Evolutionary conservation across 768 basidiomycete genomes (phyloP).

Genomic region (Lepiota brunneoincarnata): DNA sequence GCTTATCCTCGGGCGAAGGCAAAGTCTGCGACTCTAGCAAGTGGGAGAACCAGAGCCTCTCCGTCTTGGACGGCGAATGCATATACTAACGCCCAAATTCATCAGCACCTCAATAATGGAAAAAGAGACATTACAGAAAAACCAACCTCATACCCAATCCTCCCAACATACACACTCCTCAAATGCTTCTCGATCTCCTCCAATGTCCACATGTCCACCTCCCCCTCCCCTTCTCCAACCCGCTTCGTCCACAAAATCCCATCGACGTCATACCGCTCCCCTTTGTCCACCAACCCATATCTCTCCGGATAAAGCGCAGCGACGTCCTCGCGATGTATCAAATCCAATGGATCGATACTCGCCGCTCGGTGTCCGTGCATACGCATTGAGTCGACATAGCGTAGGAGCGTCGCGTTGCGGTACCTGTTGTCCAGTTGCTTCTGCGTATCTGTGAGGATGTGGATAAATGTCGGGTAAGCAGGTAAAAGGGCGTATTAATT

Average conservation of each 20-base stretch:
- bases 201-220: slow-evolving; percentile 57
- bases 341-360: slow-evolving; percentile 81
- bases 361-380: slow-evolving; percentile 84
- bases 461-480: neutral
- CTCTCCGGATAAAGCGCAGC: slow-evolving; percentile 73
- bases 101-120: neutral
- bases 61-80: slow-evolving; percentile 84
- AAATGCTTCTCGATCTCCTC: slow-evolving; percentile 70
- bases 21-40: slow-evolving; percentile 66
- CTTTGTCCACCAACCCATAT: slow-evolving; percentile 64
- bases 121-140: neutral
- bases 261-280: slow-evolving; percentile 62
- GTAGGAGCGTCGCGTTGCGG: slow-evolving; percentile 72
- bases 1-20: slow-evolving; percentile 32
- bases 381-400: slow-evolving; percentile 89
- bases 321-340: slow-evolving; percentile 80
- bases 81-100: slow-evolving; percentile 47
- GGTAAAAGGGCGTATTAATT: neutral
- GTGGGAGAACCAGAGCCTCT: slow-evolving; percentile 87
- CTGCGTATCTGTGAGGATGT: slow-evolving; percentile 50
- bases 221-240: slow-evolving; percentile 28
- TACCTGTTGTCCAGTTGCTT: slow-evolving; percentile 67
- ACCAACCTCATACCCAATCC: slow-evolving; percentile 80
- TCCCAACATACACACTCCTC: slow-evolving; percentile 73
- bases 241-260: slow-evolving; percentile 79